phyloP scores from a whole-genome alignment of 2,329 filamentous ascomycete species.

The Nemania abortiva region DNA sequence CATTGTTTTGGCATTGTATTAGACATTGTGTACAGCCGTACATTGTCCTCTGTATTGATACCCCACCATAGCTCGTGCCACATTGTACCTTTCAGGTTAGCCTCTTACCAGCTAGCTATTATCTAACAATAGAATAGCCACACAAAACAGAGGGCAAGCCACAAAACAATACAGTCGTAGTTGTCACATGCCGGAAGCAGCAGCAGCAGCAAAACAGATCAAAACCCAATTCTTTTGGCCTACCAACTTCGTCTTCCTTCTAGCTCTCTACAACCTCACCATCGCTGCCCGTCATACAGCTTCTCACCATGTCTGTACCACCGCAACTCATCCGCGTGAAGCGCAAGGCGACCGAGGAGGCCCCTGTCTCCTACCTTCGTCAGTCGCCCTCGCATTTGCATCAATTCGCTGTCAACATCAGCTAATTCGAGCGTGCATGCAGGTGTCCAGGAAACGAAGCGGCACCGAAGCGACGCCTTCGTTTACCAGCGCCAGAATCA shows the following conservation, averaged over 20 bases:
- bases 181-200: conserved; percentile 32
- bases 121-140: conserved; percentile 3
- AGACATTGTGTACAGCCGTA: no score
- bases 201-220: neutral
- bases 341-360: conserved; percentile 67
- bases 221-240: neutral
- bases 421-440: conserved; percentile 24
- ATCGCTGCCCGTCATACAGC: neutral
- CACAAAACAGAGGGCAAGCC: neutral
- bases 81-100: neutral
- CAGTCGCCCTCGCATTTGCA: conserved; percentile 45
- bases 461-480: conserved; percentile 65
- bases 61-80: conserved; percentile 35
- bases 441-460: conserved; percentile 68
- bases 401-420: conserved; percentile 20
- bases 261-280: neutral
- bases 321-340: conserved; percentile 71
- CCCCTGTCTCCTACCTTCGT: conserved; percentile 69
- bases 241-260: neutral
- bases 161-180: neutral
- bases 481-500: conserved; percentile 67
- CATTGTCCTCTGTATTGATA: neutral
- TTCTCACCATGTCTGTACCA: conserved; percentile 64
- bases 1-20: no score
- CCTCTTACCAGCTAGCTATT: neutral